phyloP scores from a whole-genome alignment of 176 grass and related monocot genomes.

The Aegilops sharonensis region DNA sequence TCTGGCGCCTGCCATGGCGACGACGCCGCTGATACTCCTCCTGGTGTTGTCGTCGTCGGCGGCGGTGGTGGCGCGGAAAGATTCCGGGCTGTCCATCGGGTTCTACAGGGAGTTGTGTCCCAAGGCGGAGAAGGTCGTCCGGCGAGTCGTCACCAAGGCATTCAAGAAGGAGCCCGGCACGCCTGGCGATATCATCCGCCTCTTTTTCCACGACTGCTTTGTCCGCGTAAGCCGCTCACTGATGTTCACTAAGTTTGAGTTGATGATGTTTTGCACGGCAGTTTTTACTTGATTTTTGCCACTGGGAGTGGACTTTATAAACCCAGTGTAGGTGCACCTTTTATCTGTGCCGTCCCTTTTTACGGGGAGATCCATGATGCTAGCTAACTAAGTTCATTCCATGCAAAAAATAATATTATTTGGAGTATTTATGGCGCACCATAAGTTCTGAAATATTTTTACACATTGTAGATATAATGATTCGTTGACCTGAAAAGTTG shows the following conservation, averaged over 20 bases:
- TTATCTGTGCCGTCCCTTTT: too few species aligned
- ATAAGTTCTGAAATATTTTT: too few species aligned
- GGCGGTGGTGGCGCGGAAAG: background rate
- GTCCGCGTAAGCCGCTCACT: slow-evolving; percentile 4
- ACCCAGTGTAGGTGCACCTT: too few species aligned
- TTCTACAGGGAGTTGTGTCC: slow-evolving; percentile 37
- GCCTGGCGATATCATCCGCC: slow-evolving; percentile 32
- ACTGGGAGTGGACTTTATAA: background rate
- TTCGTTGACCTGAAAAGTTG: too few species aligned
- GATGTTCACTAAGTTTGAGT: background rate
- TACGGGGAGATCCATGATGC: too few species aligned
- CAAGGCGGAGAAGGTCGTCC: slow-evolving; percentile 21
- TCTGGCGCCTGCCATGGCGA: background rate
- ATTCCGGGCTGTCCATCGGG: background rate
- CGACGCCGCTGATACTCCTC: background rate
- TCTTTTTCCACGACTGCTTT: slow-evolving; percentile 49
- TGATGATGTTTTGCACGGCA: background rate
- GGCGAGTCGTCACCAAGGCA: slow-evolving; percentile 7
- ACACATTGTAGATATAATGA: too few species aligned
- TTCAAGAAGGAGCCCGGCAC: slow-evolving; percentile 27
- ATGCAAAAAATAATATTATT: too few species aligned
- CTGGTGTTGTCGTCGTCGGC: background rate
- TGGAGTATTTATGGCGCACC: too few species aligned
- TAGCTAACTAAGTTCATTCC: too few species aligned
- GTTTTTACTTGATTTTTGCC: background rate